These are phyloP conservation scores for Psilocybe subaeruginosa DNA, from an alignment of 768 basidiomycete genomes.

Conservation along the genomic window DNA sequence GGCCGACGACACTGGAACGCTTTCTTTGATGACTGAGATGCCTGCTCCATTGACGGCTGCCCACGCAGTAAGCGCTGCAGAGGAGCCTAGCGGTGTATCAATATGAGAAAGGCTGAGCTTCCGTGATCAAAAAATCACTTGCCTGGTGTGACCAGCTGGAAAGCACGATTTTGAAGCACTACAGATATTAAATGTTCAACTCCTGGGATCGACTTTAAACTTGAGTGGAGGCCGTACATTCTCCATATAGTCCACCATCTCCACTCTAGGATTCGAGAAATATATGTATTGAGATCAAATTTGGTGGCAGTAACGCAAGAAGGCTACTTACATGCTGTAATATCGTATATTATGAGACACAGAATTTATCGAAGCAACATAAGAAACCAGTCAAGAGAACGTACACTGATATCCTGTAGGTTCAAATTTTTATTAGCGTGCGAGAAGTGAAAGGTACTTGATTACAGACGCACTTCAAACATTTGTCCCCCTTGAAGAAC, in stretches of 20 bases:
- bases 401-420: conserved; percentile 14
- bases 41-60: conserved; percentile 18
- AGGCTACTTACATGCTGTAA: conserved; percentile 1
- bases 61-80: conserved; percentile 14
- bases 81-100: conserved; percentile 1
- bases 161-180: conserved; percentile 24
- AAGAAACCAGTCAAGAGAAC: not conserved
- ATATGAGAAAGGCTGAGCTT: too few species aligned
- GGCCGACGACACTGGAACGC: conserved; percentile 16
- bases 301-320: not conserved
- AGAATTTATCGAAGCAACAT: not conserved
- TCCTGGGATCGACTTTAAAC: not conserved
- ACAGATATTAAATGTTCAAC: too few species aligned
- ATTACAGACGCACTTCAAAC: conserved; percentile 7
- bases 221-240: conserved; percentile 4
- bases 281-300: not conserved
- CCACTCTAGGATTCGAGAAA: conserved; percentile 7
- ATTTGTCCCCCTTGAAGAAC: conserved; percentile 14
- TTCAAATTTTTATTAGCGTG: not conserved
- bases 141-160: conserved; percentile 21
- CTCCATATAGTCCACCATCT: conserved; percentile 17
- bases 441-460: not conserved
- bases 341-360: not conserved
- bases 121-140: not conserved
- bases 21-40: conserved; percentile 21